Evolutionary conservation across 2,329 filamentous ascomycete species (phyloP).

Genomic region (Paracoccidioides lutzii): DNA sequence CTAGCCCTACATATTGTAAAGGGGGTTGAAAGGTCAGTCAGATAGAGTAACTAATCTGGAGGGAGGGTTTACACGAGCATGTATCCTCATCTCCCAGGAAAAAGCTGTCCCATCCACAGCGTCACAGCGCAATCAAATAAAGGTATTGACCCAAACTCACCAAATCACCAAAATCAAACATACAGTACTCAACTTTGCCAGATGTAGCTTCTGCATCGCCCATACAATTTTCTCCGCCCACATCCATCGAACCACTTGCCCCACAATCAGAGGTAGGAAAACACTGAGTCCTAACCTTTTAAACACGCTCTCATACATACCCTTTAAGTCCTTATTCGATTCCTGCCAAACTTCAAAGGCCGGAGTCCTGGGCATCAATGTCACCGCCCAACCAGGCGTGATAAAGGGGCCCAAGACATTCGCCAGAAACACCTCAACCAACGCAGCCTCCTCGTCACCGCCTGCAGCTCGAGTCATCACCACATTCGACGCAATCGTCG

Average conservation of each 20-base stretch:
- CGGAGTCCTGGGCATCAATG: conserved; percentile 35
- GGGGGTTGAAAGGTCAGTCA: conserved; percentile 24
- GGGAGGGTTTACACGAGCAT: neutral
- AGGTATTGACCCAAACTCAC: conserved; percentile 24
- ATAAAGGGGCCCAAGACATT: conserved; percentile 58
- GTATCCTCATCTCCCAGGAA: neutral
- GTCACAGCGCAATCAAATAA: neutral
- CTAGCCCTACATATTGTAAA: conserved; percentile 30
- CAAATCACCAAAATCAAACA: conserved; percentile 43
- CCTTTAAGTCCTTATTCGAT: conserved; percentile 40
- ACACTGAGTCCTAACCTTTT: conserved; percentile 56
- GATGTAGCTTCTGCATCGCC: conserved; percentile 41
- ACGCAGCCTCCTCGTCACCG: conserved; percentile 52
- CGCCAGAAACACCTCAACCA: conserved; percentile 57
- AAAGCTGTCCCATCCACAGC: no score
- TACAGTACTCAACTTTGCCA: conserved; percentile 33
- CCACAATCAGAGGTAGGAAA: conserved; percentile 49
- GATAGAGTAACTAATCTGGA: neutral
- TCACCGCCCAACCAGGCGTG: conserved; percentile 49
- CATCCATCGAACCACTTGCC: conserved; percentile 46
- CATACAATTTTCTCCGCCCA: conserved; percentile 34
- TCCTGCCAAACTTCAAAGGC: conserved; percentile 30
- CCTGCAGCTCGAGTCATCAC: conserved; percentile 59
- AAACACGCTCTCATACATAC: conserved; percentile 54
- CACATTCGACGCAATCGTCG: conserved; percentile 60